Conservation (phyloP, 257 asterid species). For the Fraxinus pennsylvanica region DNA sequence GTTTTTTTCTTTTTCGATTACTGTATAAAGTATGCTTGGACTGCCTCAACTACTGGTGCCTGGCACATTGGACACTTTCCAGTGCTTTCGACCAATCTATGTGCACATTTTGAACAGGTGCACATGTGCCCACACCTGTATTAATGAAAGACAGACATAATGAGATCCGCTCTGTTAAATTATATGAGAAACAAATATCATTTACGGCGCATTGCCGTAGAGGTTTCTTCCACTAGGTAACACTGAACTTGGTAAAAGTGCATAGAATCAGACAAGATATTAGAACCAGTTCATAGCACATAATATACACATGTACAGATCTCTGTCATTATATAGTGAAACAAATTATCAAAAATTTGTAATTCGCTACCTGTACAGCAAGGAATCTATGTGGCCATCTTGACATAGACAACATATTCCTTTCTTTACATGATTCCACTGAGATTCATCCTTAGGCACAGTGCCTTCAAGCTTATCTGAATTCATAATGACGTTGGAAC, state of each 20-base stretch:
- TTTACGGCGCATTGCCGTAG: neutral
- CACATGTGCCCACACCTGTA: constrained; percentile 97
- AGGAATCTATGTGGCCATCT: constrained; percentile 55
- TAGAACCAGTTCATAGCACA: neutral
- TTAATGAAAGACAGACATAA: neutral
- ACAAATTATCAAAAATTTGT: neutral
- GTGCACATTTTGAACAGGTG: constrained; percentile 78
- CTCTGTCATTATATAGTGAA: neutral
- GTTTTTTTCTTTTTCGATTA: constrained; percentile 21
- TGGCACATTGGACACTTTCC: constrained; percentile 88
- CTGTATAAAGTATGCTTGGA: constrained; percentile 69
- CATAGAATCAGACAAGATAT: neutral
- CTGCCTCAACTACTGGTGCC: constrained; percentile 78
- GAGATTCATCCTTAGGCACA: constrained; percentile 38
- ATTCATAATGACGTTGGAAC: constrained; percentile 12
- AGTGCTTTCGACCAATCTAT: constrained; percentile 44
- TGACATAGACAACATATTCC: constrained; percentile 76
- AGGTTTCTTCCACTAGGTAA: neutral
- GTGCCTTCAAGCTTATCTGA: constrained; percentile 35
- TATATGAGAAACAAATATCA: neutral
- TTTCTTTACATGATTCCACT: constrained; percentile 59
- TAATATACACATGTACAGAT: neutral
- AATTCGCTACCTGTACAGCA: constrained; percentile 66
- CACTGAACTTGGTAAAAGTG: neutral
- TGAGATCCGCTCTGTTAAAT: neutral